These are phyloP conservation scores for Trichoderma pleuroti DNA, from an alignment of 2,329 filamentous ascomycete species.

Conservation along the genomic window DNA sequence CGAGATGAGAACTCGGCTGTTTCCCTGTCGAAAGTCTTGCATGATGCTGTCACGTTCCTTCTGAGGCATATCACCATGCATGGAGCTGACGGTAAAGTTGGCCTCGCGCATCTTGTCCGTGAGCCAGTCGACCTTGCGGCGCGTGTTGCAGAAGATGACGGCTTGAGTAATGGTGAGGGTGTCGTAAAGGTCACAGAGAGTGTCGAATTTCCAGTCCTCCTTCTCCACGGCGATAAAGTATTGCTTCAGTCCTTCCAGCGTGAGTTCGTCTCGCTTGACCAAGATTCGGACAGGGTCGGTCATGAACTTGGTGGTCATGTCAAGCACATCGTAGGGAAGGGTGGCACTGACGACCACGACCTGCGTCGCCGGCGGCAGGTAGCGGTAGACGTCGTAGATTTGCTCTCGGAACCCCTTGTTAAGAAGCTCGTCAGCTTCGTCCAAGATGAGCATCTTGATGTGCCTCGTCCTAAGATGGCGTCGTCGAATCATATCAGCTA, in stretches of 20 bases:
- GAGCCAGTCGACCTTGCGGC: conserved; percentile 98
- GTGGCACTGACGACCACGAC: conserved; percentile 98
- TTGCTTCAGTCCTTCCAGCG: conserved; percentile 94
- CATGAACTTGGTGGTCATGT: conserved; percentile 99
- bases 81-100: conserved; percentile 97
- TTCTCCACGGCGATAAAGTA: conserved; percentile 99
- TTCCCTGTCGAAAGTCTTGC: conserved; percentile 97
- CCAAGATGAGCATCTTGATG: conserved; percentile 62
- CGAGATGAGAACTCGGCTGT: conserved; percentile 92
- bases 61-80: conserved; percentile 99
- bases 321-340: conserved; percentile 93
- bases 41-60: conserved; percentile 98
- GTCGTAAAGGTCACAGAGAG: conserved; percentile 96
- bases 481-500: conserved; percentile 63
- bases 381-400: conserved; percentile 98
- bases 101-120: conserved; percentile 99
- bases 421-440: conserved; percentile 63
- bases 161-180: conserved; percentile 98
- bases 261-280: conserved; percentile 98
- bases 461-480: conserved; percentile 56
- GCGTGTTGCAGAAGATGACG: conserved; percentile 99
- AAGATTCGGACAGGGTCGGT: conserved; percentile 93
- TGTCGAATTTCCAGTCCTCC: conserved; percentile 99
- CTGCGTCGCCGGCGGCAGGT: conserved; percentile 92
- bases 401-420: conserved; percentile 97